phyloP scores from a whole-genome alignment of 2,329 filamentous ascomycete species.

The Monilinia laxa region DNA sequence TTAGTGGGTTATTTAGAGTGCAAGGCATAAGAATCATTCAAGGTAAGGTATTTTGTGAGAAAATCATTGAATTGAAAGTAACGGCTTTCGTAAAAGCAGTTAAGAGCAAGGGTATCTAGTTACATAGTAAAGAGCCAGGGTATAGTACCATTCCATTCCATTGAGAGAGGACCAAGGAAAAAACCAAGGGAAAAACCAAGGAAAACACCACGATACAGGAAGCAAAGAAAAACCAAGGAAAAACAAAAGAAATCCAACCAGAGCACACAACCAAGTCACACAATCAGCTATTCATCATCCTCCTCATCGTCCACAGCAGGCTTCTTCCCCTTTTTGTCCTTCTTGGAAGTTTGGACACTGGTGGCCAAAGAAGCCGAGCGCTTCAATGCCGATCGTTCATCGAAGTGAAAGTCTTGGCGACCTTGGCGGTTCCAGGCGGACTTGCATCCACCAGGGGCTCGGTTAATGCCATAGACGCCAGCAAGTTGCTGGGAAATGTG shows the following conservation, averaged over 20 bases:
- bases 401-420: not conserved
- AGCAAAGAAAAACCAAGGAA: not conserved
- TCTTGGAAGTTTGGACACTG: conserved; percentile 14
- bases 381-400: conserved; percentile 11
- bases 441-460: conserved; percentile 3
- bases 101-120: not conserved
- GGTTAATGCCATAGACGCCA: not conserved
- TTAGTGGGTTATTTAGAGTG: not conserved
- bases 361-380: not conserved
- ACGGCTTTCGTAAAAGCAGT: not conserved
- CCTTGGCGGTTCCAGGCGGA: conserved; percentile 11
- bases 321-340: not conserved
- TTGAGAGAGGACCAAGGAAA: not conserved
- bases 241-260: not conserved
- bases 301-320: not conserved
- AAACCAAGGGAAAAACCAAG: not conserved
- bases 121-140: not conserved
- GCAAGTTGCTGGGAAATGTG: not conserved
- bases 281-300: not conserved
- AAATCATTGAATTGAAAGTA: not conserved
- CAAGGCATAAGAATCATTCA: not conserved
- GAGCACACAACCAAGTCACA: not conserved
- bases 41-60: too few relatives aligned
- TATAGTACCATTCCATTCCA: not conserved
- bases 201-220: not conserved